Base-by-base conservation (phyloP, 78 protist species). In the Dictyostelium brefeldianum region DNA sequence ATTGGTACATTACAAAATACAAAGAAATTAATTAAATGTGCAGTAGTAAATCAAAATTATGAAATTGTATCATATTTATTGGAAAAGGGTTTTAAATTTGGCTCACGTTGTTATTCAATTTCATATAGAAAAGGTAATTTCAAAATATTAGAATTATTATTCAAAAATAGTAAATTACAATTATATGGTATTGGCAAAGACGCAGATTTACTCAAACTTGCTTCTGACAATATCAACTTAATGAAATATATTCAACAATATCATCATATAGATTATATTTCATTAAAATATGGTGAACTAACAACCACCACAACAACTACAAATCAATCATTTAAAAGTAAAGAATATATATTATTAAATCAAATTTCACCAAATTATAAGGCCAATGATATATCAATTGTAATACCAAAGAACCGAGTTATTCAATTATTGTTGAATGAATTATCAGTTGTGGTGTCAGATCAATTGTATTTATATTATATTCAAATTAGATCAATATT, bases 401-500 rank as follows among this genome's bases (percentile, higher is more conserved):
- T 36, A 3, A 36, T 36, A 36, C 43, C 43, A 36, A 36, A 36
- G 43, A 36, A 36, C 2, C 43, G 2, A 36, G 43, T 36, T 36
- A 36, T 36, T 36, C 43, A 36, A 36, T 36, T 36, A 36, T 36
- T 36, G 43, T 36, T 36, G 2, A 36, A 36, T 36, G 43, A 36
- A 36, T 36, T 36, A 36, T 36, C 43, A 36, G 43, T 2, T 3
- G 43, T 36, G 1, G 43, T 36, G 2, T 36, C 43, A 36, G 43
- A 36, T 36, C 43, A 36, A 36, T 36, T 59, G 29, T 59, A 59
- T 59, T 29, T 22, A 59, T n/a, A 59, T 59, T 59, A 25, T 22
- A 59, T 65, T 14, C 73, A 65, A 29, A 5, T 65, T 25, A 65
- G 73, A 65, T 65, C 73, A 29, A 65, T 65, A 65, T 65, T 65